These are phyloP conservation scores for Sarocladiaceae sp. DNA, from an alignment of 2,329 filamentous ascomycete species.

Conservation along the genomic window DNA sequence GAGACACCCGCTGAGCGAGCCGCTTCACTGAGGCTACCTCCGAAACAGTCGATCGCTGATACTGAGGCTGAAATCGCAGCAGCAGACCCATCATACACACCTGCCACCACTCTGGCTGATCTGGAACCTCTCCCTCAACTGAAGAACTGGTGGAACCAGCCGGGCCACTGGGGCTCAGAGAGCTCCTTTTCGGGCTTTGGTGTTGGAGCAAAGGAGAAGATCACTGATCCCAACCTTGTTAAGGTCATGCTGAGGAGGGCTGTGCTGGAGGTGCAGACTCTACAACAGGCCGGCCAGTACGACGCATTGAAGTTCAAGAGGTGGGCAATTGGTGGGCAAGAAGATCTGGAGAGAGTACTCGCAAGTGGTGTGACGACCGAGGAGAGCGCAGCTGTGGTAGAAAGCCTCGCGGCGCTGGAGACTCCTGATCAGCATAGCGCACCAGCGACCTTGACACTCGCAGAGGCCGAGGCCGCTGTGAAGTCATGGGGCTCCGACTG, in stretches of 20 bases:
- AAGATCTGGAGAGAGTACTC: slow-evolving; percentile 30
- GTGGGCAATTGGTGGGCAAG: slow-evolving; percentile 27
- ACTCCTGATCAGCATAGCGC: neutral
- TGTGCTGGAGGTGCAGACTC: slow-evolving; percentile 46
- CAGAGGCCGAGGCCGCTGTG: slow-evolving; percentile 38
- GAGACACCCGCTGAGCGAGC: neutral
- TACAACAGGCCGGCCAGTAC: slow-evolving; percentile 29
- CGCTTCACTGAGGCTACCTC: slow-evolving; percentile 26
- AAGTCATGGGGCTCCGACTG: slow-evolving; percentile 50
- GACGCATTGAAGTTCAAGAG: slow-evolving; percentile 27
- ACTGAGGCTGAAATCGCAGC: slow-evolving; percentile 26
- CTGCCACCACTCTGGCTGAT: slow-evolving; percentile 39
- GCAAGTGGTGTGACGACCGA: slow-evolving; percentile 32
- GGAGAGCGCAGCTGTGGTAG: slow-evolving; percentile 37
- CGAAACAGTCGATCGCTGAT: slow-evolving; percentile 24
- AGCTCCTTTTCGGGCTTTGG: slow-evolving; percentile 42
- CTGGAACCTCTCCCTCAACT: slow-evolving; percentile 41
- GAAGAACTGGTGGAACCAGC: slow-evolving; percentile 49
- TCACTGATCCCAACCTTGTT: slow-evolving; percentile 39
- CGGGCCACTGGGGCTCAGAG: slow-evolving; percentile 46
- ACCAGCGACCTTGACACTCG: slow-evolving; percentile 15
- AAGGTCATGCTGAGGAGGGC: slow-evolving; percentile 47
- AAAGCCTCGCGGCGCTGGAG: slow-evolving; percentile 26
- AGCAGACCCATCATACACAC: slow-evolving; percentile 36
- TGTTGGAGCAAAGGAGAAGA: slow-evolving; percentile 25